Conservation (phyloP, 768 basidiomycete species). For the Galerina sulciceps region DNA sequence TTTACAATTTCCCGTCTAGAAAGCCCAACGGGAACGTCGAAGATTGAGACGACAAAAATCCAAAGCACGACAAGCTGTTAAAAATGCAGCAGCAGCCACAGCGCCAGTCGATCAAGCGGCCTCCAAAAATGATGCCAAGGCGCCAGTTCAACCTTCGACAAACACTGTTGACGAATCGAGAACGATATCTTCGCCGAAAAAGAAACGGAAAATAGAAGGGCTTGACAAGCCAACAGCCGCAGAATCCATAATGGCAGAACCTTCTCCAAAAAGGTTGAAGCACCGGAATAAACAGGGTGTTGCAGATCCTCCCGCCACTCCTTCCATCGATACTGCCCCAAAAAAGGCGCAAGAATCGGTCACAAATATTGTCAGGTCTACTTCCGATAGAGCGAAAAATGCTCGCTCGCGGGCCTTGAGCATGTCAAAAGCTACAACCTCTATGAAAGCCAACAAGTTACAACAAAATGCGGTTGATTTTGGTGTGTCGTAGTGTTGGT, state of each 20-base stretch:
- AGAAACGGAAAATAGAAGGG: conserved; percentile 24
- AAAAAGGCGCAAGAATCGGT: conserved; percentile 21
- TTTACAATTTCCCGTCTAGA: conserved; percentile 32
- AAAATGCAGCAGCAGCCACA: conserved; percentile 4
- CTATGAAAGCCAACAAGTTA: neutral
- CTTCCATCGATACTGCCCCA: neutral
- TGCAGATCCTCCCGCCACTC: neutral
- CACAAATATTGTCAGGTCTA: conserved; percentile 39
- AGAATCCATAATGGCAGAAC: neutral
- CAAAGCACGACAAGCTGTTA: conserved; percentile 10
- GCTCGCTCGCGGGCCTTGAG: conserved; percentile 35
- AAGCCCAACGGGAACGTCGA: conserved; percentile 46
- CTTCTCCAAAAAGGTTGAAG: conserved; percentile 4
- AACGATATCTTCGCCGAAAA: conserved; percentile 19
- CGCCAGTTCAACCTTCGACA: neutral
- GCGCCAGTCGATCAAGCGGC: neutral
- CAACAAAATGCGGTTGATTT: neutral
- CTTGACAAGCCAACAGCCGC: neutral
- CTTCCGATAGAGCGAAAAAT: conserved; percentile 39
- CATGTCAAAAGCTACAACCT: neutral
- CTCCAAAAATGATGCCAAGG: neutral
- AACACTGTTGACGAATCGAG: neutral
- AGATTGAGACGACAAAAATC: conserved; percentile 50
- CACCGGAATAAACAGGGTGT: conserved; percentile 2
- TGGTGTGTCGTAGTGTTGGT: too few species aligned